phyloP scores from a whole-genome alignment of 768 basidiomycete genomes.

The Auricularia cornea region DNA sequence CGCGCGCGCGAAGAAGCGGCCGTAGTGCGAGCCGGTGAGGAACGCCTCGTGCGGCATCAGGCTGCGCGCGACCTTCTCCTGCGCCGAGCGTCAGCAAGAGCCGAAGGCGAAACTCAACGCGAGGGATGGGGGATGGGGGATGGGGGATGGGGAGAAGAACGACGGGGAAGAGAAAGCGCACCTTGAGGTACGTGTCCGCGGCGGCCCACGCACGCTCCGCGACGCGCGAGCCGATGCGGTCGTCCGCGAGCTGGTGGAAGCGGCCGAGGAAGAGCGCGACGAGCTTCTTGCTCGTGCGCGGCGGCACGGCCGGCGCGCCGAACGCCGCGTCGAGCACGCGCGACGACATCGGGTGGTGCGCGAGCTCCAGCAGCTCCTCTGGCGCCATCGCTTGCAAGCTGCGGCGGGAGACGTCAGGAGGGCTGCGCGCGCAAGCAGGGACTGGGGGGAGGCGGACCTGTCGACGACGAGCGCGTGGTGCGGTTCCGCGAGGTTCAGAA shows the following conservation, averaged over 20 bases:
- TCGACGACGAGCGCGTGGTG: conserved; percentile 61
- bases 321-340: conserved; percentile 69
- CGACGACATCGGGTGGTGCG: conserved; percentile 61
- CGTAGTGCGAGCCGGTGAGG: conserved; percentile 72
- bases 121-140: too few relatives aligned
- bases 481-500: conserved; percentile 60
- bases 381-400: conserved; percentile 54
- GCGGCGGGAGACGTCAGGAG: conserved; percentile 6
- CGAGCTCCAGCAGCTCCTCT: conserved; percentile 49
- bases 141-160: too few relatives aligned
- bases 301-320: conserved; percentile 54
- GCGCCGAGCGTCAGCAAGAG: too few relatives aligned
- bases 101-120: background rate
- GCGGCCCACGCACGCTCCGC: conserved; percentile 86
- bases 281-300: conserved; percentile 60
- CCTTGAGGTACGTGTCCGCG: conserved; percentile 90
- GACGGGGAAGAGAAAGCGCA: conserved; percentile 25
- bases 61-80: conserved; percentile 91
- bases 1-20: conserved; percentile 77
- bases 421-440: background rate
- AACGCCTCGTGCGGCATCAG: conserved; percentile 61
- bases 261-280: conserved; percentile 69
- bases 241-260: conserved; percentile 76
- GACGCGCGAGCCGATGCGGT: conserved; percentile 83
- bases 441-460: conserved; percentile 39